Evolutionary conservation across 78 protist genomes (phyloP).

Genomic region (Guillardia theta): DNA sequence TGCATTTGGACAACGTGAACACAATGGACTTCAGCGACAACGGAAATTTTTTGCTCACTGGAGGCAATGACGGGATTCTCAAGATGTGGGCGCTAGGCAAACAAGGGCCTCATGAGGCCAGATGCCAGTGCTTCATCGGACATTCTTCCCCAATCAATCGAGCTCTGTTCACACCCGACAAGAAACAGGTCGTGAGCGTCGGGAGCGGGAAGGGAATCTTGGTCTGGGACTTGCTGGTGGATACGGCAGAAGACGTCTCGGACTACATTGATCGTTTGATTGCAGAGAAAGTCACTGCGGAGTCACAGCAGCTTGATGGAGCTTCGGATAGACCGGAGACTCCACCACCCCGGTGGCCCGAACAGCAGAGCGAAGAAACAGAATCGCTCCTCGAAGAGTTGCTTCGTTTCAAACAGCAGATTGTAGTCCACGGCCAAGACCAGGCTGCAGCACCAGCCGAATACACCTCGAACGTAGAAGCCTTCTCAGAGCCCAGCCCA

Average conservation of each 20-base stretch:
- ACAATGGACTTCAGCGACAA: background rate
- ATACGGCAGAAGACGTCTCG: background rate
- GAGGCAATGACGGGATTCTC: background rate
- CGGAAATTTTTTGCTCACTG: background rate
- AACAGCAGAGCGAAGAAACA: background rate
- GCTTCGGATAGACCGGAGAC: background rate
- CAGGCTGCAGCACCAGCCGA: background rate
- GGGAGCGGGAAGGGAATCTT: background rate
- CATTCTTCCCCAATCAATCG: background rate
- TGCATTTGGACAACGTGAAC: background rate
- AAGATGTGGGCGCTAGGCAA: background rate
- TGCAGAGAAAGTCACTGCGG: background rate
- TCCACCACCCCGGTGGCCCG: background rate
- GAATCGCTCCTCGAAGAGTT: background rate
- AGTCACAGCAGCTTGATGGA: background rate
- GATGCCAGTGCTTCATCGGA: constrained; percentile 16
- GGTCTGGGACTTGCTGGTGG: background rate
- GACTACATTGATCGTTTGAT: background rate
- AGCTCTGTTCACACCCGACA: background rate
- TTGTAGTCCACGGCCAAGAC: no score
- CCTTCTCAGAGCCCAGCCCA: constrained; percentile 8
- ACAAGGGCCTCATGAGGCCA: background rate
- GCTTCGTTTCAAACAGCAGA: no score
- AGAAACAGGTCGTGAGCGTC: background rate
- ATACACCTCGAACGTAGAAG: no score